Base-by-base conservation (phyloP, 2,329 filamentous ascomycete species). In the Berkeleyomyces basicola region DNA sequence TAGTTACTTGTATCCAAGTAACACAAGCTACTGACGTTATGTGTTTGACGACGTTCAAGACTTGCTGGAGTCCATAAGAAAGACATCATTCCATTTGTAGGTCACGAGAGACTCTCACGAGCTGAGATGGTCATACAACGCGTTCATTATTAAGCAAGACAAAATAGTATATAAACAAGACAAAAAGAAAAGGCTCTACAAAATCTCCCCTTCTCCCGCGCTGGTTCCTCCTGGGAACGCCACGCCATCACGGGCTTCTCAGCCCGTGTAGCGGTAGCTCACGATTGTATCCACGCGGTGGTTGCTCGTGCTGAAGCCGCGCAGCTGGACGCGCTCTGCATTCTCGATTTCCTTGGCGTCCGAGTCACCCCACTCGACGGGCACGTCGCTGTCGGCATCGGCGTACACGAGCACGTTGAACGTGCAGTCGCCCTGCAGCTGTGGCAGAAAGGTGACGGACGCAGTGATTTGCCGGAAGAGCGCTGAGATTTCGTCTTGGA, bases 381-480 rank as follows among this genome's bases (percentile, higher is more conserved):
- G 93, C 11, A 99, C 93, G 58, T 97, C 92, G 64, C 88, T 93
- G 74, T 97, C 91, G 16, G 91, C 91, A 72, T 99, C 92, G 61
- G 93, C 93, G 72, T 99, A 99, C 3, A 99, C 93, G 47, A 99
- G 81, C 58, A 99, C 92, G 71, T 99, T 99, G 79, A 99, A 99
- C 9, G 93, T 97, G 78, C 92, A 99, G 73, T 96, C 88, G 47
- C 91, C 91, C 66, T 65, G 70, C 4, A 99, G 82, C 76, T 97
- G 91, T 0, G 93, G 93, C 10, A 99, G 78, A 72, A 99, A 99
- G 0, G 93, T 97, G 62, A 99, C 93, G 0, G 90, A 96, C 1
- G 93, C 93, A 0, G 93, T 99, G 73, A 99, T 97, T 72, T 99
- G 93, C 58, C 93, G 86, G 78, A 99, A 99, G 66, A 99, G 88